A percentile compares a stretch with the other conserved stretches of the same genome.
Evolutionary conservation across 2,329 filamentous ascomycete genomes (phyloP).

Genomic region (Dothideomycetes sp.): DNA sequence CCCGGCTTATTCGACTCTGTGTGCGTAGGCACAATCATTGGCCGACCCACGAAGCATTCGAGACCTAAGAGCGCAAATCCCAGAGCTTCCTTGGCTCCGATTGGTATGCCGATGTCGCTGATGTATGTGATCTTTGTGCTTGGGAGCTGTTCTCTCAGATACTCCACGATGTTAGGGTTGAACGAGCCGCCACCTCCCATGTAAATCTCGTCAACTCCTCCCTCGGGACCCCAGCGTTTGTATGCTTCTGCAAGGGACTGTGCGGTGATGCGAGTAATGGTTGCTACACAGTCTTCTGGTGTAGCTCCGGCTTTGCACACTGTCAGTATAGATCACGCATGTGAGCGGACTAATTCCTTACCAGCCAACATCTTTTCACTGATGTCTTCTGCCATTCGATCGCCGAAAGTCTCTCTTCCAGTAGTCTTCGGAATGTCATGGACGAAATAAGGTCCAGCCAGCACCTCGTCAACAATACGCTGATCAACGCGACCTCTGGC

Average conservation of each 20-base stretch:
- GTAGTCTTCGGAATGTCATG: constrained; percentile 15
- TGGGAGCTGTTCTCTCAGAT: constrained; percentile 13
- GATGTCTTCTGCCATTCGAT: constrained; percentile 13
- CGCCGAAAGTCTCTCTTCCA: constrained; percentile 14
- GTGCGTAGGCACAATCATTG: neutral
- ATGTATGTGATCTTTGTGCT: constrained; percentile 10
- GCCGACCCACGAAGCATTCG: constrained; percentile 1
- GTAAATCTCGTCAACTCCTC: constrained; percentile 16
- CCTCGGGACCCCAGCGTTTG: constrained; percentile 12
- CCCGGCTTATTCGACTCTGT: constrained; percentile 1
- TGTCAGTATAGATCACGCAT: too few species aligned
- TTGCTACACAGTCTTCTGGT: constrained; percentile 16
- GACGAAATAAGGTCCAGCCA: constrained; percentile 12
- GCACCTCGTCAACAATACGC: constrained; percentile 13
- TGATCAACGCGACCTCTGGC: constrained; percentile 14
- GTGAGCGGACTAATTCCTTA: constrained; percentile 5
- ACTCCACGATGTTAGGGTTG: constrained; percentile 19
- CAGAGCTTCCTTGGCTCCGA: constrained; percentile 5
- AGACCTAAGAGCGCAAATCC: constrained; percentile 1
- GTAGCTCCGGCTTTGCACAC: too few species aligned
- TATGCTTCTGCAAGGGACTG: constrained; percentile 14
- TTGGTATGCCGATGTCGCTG: constrained; percentile 10
- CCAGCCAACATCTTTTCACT: constrained; percentile 9
- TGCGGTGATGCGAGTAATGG: constrained; percentile 17
- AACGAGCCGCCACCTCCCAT: constrained; percentile 18